Percentiles rank a stretch among this genome's conserved stretches.
Evolutionary conservation across 1,284 basidiomycete species (phyloP).

Genomic region (Cryptococcus floricola): DNA sequence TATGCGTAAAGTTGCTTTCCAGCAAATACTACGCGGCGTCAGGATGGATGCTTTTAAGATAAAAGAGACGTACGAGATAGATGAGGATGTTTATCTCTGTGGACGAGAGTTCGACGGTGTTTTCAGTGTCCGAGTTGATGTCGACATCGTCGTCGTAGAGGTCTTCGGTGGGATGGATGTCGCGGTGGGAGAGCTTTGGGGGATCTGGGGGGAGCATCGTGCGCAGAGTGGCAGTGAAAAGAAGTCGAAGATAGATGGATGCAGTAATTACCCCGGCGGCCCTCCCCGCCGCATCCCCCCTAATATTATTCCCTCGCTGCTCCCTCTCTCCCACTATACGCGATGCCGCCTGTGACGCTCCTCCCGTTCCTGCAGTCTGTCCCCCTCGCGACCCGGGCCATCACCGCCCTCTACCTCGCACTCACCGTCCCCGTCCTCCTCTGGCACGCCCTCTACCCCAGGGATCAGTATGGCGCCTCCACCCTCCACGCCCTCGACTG

Average conservation of each 20-base stretch:
- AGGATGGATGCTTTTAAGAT: background rate
- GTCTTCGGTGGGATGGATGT: constrained; percentile 23
- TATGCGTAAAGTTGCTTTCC: constrained; percentile 45
- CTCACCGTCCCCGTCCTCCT: constrained; percentile 58
- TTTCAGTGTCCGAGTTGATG: constrained; percentile 15
- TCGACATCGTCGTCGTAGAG: constrained; percentile 19
- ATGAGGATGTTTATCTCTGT: constrained; percentile 47
- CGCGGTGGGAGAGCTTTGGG: constrained; percentile 18
- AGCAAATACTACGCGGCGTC: constrained; percentile 35
- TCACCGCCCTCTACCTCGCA: constrained; percentile 69
- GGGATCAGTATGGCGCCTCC: constrained; percentile 5
- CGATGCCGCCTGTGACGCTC: constrained; percentile 47
- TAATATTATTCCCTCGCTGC: no score
- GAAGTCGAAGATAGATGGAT: background rate
- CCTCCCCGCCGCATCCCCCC: no score
- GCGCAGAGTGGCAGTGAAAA: background rate
- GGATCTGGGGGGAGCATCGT: constrained; percentile 24
- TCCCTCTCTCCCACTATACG: no score
- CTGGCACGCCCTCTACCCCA: background rate
- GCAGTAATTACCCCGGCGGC: background rate
- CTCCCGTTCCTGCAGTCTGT: constrained; percentile 47
- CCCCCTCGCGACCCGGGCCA: constrained; percentile 63
- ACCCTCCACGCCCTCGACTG: constrained; percentile 57
- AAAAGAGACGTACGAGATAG: constrained; percentile 32
- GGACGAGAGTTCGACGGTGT: constrained; percentile 28